Evolutionary conservation across 164 flowering plant genomes (phyloP), one percentile per base, ranked within the genome.

Genomic region (Piper betle): DNA sequence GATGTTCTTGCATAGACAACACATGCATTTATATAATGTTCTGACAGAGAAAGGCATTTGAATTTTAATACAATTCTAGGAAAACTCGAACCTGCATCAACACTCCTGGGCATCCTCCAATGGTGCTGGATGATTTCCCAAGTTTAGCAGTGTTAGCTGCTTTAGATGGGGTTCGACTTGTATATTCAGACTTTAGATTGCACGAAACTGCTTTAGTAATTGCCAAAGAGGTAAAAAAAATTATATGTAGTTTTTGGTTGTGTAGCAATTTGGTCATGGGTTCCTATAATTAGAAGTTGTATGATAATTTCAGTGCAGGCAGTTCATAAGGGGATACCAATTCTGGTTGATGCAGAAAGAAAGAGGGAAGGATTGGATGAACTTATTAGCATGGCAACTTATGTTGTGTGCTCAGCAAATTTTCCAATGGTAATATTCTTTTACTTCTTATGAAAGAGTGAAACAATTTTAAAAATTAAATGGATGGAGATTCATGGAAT

Each of bases 41-140:
- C 9, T 42, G 7, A 42, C 7, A 42, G 46, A 6, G 11, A 42
- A 57, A 25, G 33, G 33, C 60, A 3, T 58, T 16, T 60, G 12
- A 17, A 59, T 17, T 39, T 53, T n/a, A 46, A 20, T 25, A 20
- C n/a, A 25, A 43, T 81, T 80, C 66, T 80, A 88, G 98, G 83
- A 84, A 84, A 70, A 85, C 96, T 57, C 87, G 96, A 13, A 89
- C 98, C 9, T 92, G 98, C 68, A 89, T 92, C 60, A 80, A 82
- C 73, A 83, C 96, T 48, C 88, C 91, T 39, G 96, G 96, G 43
- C 42, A 78, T 66, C 96, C 96, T 71, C 86, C 91, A 41, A 74
- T 92, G 88, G 66, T 72, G 61, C 88, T 90, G 7, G 81, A 72
- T 68, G 96, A 87, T 52, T 84, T 87, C 65, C 69, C 84, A 5